Evolutionary conservation across 768 basidiomycete species (phyloP).

Genomic region (Lactarius vividus): DNA sequence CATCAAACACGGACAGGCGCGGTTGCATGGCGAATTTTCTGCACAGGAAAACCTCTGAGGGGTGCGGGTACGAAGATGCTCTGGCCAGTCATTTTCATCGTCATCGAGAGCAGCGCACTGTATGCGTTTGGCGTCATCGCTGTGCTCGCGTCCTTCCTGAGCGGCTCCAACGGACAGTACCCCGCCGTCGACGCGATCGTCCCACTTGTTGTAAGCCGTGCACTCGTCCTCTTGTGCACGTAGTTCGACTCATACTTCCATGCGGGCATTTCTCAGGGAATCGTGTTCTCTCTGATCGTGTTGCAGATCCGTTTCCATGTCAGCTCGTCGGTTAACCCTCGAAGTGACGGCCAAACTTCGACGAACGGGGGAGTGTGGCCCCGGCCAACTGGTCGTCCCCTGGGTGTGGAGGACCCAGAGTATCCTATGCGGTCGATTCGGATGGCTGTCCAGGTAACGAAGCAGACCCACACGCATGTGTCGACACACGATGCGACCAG

Average conservation of each 20-base stretch:
- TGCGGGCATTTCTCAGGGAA: neutral
- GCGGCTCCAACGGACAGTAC: neutral
- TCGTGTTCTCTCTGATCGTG: slow-evolving; percentile 6
- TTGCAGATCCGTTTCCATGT: slow-evolving; percentile 7
- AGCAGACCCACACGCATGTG: neutral
- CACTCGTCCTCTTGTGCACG: slow-evolving; percentile 20
- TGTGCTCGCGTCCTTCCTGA: neutral
- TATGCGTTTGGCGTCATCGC: slow-evolving; percentile 3
- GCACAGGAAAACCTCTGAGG: neutral
- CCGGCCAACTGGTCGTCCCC: neutral
- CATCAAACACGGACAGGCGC: neutral
- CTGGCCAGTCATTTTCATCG: neutral
- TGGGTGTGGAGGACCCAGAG: neutral
- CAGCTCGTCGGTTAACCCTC: neutral
- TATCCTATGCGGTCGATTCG: neutral
- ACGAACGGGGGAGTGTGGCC: neutral
- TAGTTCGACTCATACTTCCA: neutral
- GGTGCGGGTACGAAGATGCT: neutral
- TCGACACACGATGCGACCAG: neutral
- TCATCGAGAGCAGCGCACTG: slow-evolving; percentile 8
- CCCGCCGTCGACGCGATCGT: neutral
- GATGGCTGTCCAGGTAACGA: neutral
- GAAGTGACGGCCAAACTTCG: neutral
- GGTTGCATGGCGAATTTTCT: slow-evolving; percentile 5
- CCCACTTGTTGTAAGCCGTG: slow-evolving; percentile 1